Base-by-base conservation (phyloP, 768 basidiomycete species). In the Podaxis sp. region DNA sequence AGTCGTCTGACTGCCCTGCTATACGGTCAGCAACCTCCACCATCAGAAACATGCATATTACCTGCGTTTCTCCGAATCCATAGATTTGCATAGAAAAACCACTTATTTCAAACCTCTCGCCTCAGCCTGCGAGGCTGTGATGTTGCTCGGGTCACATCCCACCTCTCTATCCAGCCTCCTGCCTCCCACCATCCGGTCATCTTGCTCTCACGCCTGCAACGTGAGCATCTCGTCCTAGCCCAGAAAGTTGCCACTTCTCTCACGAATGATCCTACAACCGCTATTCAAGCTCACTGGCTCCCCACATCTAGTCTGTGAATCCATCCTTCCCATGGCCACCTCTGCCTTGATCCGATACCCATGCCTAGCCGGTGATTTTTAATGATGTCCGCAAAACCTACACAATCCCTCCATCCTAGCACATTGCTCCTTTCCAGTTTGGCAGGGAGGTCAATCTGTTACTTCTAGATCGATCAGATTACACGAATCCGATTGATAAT, bases 181-280 rank as follows among this genome's bases (percentile, higher is more conserved):
- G n/a, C 64, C 66, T 68, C 66, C 62, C 66, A 67, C 67, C 36
- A 15, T 40, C 26, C 49, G 44, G 15, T 22, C 53, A 58, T 53
- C 46, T 20, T 24, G 53, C 66, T 69, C 67, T 65, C 63, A 66
- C 66, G 64, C 62, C 60, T 41, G 4, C 46, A 61, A 50, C 52
- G 40, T 56, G 60, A 56, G 56, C 51, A 56, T 49, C 56, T 55
- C 46, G 50, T 54, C 50, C 59, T 8, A n/a, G 24, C 60, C 59
- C 44, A 48, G 63, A 64, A 52, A 17, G 48, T 24, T 30, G 30
- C 52, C 40, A 26, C 15, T 26, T 33, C 65, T 71, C 68, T 65
- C 67, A 69, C 64, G 67, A 28, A 24, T 52, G 20, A 64, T 24
- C 48, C 55, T 64, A 30, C 62, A 30, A 48, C 26, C 13, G 26